A percentile compares a stretch with the other conserved stretches of the same genome.
These are phyloP conservation scores for Cymodocea nodosa DNA, from an alignment of 116 monocot genomes.

Conservation along the genomic window DNA sequence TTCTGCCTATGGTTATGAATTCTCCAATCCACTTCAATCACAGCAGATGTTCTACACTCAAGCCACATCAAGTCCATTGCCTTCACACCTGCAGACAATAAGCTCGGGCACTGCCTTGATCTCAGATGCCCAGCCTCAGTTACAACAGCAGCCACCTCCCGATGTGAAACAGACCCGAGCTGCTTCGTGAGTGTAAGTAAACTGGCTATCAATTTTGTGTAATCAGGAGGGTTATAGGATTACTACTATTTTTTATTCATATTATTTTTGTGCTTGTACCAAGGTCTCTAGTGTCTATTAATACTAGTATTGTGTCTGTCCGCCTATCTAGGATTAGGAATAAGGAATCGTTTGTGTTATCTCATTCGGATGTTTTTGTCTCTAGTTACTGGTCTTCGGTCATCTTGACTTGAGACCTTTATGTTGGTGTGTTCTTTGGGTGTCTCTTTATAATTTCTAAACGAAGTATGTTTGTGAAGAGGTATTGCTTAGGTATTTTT, in stretches of 20 bases:
- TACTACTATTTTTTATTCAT: constrained; percentile 9
- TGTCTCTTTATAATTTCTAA: background rate
- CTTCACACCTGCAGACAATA: constrained; percentile 36
- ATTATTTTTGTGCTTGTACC: constrained; percentile 4
- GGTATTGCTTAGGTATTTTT: background rate
- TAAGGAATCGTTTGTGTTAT: constrained; percentile 1
- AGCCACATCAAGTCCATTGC: constrained; percentile 18
- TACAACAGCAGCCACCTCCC: constrained; percentile 2
- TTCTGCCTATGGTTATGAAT: constrained; percentile 39
- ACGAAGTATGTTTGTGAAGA: background rate
- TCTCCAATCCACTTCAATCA: constrained; percentile 13
- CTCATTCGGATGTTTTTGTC: background rate
- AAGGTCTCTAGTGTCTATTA: constrained; percentile 1
- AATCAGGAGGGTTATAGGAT: constrained; percentile 5
- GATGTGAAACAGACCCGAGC: constrained; percentile 35
- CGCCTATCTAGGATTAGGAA: constrained; percentile 10
- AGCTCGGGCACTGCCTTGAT: constrained; percentile 12
- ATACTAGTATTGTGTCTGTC: constrained; percentile 5
- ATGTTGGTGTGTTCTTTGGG: constrained; percentile 3
- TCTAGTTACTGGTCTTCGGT: constrained; percentile 3
- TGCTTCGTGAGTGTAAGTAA: constrained; percentile 14
- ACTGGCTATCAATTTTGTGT: constrained; percentile 5
- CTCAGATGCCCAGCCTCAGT: constrained; percentile 1
- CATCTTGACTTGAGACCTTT: constrained; percentile 2
- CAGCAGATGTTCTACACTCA: constrained; percentile 41